Evolutionary conservation across 148 eudicot species (phyloP), one percentile per base, ranked within the genome.

Genomic region (Camellia granthamiana): DNA sequence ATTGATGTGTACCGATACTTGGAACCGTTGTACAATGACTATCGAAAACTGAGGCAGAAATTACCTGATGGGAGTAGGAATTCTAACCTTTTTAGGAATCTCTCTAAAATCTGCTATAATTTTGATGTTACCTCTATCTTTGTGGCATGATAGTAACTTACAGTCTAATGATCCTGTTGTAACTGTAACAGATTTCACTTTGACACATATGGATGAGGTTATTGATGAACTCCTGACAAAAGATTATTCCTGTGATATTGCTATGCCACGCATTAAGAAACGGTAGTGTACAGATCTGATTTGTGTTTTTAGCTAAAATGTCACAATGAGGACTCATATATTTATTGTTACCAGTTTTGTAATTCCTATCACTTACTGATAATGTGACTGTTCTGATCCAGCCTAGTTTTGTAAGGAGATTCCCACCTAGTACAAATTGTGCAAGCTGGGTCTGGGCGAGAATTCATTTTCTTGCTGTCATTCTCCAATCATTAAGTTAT

Each of bases 191-290:
- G 99, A 86, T 12, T 96, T 87, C 79, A 7, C 80, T 55, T 84
- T 96, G 86, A 91, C 97, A 12, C 99, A 93, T 74, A 93, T 96
- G 79, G 99, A 96, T 69, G 98, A 91, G 88, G 88, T 89, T 79
- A 92, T 96, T 78, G 98, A 96, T 80, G 98, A 96, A 72, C 98
- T 96, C 73, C 80, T 96, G 84, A 93, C 97, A 7, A 90, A 75
- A 81, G 99, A 96, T 79, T 93, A 92, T 81, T 91, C 98, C 3
- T 96, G 99, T 79, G 97, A 93, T 80, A 91, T 96, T 80, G 99
- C 98, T 54, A 54, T 96, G 86, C 98, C 99, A 21, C 93, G 98
- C 8, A 89, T 96, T 43, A 96, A 93, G 85, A 96, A 91, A 88
- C 90, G 98, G 99, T 90, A 84, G 1, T 8, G 3, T 14, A 49